Base-by-base conservation (phyloP, 495 filamentous ascomycete genomes). In the Aspergillus cavernicola region DNA sequence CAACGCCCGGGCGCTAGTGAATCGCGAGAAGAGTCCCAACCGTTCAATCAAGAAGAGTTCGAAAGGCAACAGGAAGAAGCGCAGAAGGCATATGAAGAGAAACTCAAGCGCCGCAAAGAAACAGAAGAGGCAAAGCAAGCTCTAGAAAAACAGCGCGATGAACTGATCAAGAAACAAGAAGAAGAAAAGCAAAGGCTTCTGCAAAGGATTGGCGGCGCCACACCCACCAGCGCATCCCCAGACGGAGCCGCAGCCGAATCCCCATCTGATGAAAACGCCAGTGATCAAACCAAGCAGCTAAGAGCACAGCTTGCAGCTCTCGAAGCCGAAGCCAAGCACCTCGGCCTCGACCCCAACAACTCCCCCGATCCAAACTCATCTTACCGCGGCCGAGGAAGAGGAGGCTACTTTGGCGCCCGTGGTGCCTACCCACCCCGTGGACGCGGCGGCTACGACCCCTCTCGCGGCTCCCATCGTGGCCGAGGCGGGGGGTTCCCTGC, bases 41-140 rank as follows among this genome's bases (percentile, higher is more conserved):
- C 81, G 40, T 82, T 95, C 47, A 85, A 97, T 59, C 75, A 83
- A 58, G 90, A 88, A 52, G 87, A 93, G 52, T 87, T 97, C 50
- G 66, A 82, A 45, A 81, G 74, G 42, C 84, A 84, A 61, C 89
- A 95, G 61, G 77, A 83, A 60, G 89, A 91, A 63, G 87, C 83
- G 4, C 92, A 97, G 55, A 88, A 80, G 61, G 72, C 76, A 0
- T 76, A 92, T 51, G 90, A 96, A 51, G 89, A 90, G 58, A 90
- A 88, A 59, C 69, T 77, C 59, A 79, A 80, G 59, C 88, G 88
- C 66, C 81, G 85, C 46, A 78, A 85, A 58, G 90, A 90, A 53
- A 76, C 87, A 2, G 87, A 92, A 58, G 80, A 79, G 36, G 82
- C 86, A 41, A 82, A 79, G 23, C 75, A 83, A 56, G 86, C 88